Evolutionary conservation across 2,329 filamentous ascomycete species (phyloP).

Genomic region (Ophiostoma triangulosporum): DNA sequence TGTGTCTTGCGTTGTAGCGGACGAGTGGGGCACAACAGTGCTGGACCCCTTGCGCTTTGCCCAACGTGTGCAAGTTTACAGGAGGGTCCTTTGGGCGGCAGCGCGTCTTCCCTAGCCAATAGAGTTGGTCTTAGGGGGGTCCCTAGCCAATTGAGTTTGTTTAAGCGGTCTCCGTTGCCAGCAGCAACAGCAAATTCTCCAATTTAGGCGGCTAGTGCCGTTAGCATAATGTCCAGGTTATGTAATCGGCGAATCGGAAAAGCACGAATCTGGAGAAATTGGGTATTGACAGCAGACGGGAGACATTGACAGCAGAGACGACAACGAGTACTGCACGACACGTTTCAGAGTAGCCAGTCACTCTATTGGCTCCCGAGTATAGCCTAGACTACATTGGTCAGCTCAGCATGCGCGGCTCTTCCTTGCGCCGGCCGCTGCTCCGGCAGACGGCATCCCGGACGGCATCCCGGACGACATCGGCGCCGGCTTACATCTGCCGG

Average conservation of each 20-base stretch:
- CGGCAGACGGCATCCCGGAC: constrained; percentile 7
- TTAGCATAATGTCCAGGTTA: no score
- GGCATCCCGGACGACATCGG: constrained; percentile 6
- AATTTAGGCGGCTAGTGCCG: background rate
- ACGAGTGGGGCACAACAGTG: background rate
- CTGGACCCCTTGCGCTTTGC: background rate
- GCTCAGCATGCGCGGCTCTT: constrained; percentile 9
- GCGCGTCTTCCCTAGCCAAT: background rate
- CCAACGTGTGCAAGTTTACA: background rate
- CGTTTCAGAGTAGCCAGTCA: no score
- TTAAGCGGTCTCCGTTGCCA: background rate
- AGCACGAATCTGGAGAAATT: background rate
- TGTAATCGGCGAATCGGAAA: background rate
- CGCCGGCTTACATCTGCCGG: constrained; percentile 29
- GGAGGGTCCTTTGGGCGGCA: background rate
- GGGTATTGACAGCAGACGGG: no score
- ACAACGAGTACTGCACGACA: background rate
- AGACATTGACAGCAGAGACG: background rate
- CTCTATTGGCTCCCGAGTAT: no score
- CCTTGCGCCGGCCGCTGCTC: constrained; percentile 5
- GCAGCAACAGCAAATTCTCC: background rate
- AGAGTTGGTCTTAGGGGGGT: background rate
- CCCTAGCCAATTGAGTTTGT: background rate
- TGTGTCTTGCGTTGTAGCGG: background rate
- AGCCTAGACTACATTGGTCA: background rate